Percentiles rank a stretch among this genome's conserved stretches.
Conservation (phyloP, 345 rosid species). For the Euphorbia peplus region DNA sequence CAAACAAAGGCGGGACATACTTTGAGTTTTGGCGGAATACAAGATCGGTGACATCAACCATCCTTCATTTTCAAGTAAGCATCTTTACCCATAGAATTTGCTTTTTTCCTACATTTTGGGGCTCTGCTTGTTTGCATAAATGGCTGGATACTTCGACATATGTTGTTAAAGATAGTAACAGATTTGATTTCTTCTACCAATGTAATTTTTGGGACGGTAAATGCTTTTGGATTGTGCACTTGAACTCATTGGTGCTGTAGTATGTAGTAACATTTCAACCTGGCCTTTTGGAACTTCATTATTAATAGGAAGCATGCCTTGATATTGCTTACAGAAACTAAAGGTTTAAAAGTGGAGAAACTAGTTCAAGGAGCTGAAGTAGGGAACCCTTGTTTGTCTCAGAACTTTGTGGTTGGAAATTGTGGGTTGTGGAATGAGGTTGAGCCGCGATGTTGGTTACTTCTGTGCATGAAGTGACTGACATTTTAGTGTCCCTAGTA, state of each 20-base stretch:
- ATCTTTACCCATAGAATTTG: background rate
- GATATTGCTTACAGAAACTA: background rate
- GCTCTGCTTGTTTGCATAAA: background rate
- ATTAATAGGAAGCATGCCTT: background rate
- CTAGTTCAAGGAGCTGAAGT: background rate
- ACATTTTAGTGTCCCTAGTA: background rate
- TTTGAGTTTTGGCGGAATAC: conserved; percentile 53
- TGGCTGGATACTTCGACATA: background rate
- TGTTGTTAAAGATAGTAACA: background rate
- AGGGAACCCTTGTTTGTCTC: background rate
- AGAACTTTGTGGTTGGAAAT: background rate
- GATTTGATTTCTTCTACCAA: background rate
- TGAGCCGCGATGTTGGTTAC: background rate
- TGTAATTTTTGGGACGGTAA: background rate
- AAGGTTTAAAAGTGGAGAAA: background rate
- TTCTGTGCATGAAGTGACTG: background rate
- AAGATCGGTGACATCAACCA: conserved; percentile 58
- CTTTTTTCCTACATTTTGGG: background rate
- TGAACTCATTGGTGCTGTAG: background rate
- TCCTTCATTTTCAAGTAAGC: conserved; percentile 57
- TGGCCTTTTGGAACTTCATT: background rate
- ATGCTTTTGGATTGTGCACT: background rate
- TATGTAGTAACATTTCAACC: background rate
- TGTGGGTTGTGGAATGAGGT: background rate
- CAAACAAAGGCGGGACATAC: conserved; percentile 39